Evolutionary conservation across 2,329 filamentous ascomycete species (phyloP).

Genomic region (Scedosporium minutisporum): DNA sequence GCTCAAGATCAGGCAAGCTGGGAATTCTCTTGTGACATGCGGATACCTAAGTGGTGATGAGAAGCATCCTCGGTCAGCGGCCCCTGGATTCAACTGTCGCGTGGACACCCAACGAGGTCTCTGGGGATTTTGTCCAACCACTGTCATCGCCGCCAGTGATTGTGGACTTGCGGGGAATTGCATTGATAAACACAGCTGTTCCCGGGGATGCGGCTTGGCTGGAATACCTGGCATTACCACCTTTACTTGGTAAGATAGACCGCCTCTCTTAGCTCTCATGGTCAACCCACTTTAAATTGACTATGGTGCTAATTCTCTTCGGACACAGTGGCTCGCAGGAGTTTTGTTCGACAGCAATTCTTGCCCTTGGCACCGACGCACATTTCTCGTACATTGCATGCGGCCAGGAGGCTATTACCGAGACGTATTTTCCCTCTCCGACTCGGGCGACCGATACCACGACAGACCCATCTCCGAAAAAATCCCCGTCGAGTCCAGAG

Average conservation of each 20-base stretch:
- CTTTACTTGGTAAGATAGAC: slow-evolving; percentile 23
- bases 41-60: slow-evolving; percentile 22
- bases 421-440: slow-evolving; percentile 15
- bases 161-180: slow-evolving; percentile 28
- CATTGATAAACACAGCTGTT: slow-evolving; percentile 21
- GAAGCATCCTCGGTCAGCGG: slow-evolving; percentile 18
- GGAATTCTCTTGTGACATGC: slow-evolving; percentile 13
- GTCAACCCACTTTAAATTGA: background rate
- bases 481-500: slow-evolving; percentile 6
- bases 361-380: slow-evolving; percentile 21
- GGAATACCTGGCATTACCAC: slow-evolving; percentile 17
- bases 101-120: slow-evolving; percentile 22
- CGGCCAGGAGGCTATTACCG: slow-evolving; percentile 15
- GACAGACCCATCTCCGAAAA: background rate
- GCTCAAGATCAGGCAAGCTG: background rate
- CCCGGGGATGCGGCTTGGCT: slow-evolving; percentile 21
- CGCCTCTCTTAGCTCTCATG: background rate
- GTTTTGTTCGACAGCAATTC: slow-evolving; percentile 24
- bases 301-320: background rate
- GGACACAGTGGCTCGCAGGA: slow-evolving; percentile 7
- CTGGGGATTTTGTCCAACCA: slow-evolving; percentile 30
- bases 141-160: slow-evolving; percentile 23
- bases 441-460: background rate
- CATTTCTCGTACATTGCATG: slow-evolving; percentile 27
- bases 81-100: slow-evolving; percentile 24